Conservation (phyloP, 345 rosid genomes). For the Cardamine resedifolia region DNA sequence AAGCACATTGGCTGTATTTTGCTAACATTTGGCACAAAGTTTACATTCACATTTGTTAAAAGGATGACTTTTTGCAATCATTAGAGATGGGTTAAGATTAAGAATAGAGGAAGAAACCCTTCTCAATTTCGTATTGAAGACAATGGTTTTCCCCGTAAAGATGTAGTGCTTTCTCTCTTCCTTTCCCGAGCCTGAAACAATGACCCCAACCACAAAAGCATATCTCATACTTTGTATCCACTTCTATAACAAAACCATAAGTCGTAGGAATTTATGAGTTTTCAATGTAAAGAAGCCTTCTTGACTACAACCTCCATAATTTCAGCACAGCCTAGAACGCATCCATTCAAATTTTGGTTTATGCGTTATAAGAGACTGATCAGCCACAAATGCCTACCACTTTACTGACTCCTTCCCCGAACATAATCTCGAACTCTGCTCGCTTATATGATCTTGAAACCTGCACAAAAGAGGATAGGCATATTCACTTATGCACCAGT, state of each 20-base stretch:
- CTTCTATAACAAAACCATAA: neutral
- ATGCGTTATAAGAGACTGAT: slow-evolving; percentile 2
- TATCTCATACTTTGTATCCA: neutral
- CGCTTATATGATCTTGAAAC: slow-evolving; percentile 94
- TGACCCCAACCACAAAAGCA: slow-evolving; percentile 5
- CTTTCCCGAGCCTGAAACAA: slow-evolving; percentile 75
- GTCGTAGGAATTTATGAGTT: neutral
- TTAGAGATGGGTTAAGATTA: neutral
- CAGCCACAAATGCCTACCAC: slow-evolving; percentile 53
- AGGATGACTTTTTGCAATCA: neutral
- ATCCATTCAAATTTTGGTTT: neutral
- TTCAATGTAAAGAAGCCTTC: slow-evolving; percentile 55
- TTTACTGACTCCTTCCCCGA: slow-evolving; percentile 94
- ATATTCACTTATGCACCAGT: neutral
- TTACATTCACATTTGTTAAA: neutral
- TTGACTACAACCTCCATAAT: slow-evolving; percentile 72
- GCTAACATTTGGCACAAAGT: slow-evolving; percentile 53
- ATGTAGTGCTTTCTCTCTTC: slow-evolving; percentile 87
- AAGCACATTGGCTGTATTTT: neutral
- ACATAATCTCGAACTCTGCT: slow-evolving; percentile 95
- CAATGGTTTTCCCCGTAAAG: slow-evolving; percentile 69
- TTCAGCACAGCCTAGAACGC: slow-evolving; percentile 79
- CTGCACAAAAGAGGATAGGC: slow-evolving; percentile 37
- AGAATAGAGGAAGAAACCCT: slow-evolving; percentile 45
- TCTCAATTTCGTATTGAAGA: slow-evolving; percentile 71